Evolutionary conservation across 1,284 basidiomycete genomes (phyloP).

Genomic region (Marasmius sp.): DNA sequence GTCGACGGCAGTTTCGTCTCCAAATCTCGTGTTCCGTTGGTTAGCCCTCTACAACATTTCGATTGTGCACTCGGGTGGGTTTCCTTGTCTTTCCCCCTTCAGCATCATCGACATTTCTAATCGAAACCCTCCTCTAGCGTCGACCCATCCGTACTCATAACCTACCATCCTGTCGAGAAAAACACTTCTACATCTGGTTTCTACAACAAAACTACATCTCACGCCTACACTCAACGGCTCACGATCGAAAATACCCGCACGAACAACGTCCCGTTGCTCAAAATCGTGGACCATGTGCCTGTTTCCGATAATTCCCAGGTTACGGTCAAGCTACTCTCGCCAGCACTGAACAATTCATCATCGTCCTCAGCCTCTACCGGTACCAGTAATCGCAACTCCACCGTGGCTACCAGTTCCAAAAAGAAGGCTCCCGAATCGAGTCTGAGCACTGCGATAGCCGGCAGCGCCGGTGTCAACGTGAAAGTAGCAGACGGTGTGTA

Average conservation of each 20-base stretch:
- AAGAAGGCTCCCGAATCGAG: not conserved
- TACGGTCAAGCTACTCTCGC: conserved; percentile 8
- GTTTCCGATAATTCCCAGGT: conserved; percentile 10
- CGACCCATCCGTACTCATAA: conserved; percentile 10
- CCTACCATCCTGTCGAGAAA: conserved; percentile 6
- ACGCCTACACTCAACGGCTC: conserved; percentile 6
- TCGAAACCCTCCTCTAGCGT: not conserved
- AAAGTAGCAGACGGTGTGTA: conserved; percentile 17
- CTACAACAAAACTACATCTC: not conserved
- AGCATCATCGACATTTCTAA: not conserved
- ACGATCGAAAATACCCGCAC: conserved; percentile 10
- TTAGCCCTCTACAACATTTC: conserved; percentile 32
- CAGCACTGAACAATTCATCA: not conserved
- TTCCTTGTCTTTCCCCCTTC: not conserved
- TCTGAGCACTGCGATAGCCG: not conserved
- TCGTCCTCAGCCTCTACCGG: not conserved
- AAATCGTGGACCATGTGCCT: conserved; percentile 12
- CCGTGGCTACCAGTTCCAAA: not conserved
- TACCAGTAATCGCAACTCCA: not conserved
- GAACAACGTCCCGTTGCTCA: not conserved
- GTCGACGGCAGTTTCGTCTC: conserved; percentile 36
- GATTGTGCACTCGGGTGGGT: conserved; percentile 35
- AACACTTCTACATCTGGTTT: conserved; percentile 2
- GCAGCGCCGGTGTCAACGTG: not conserved
- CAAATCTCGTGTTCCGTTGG: conserved; percentile 22